Evolutionary conservation across 2,329 filamentous ascomycete genomes (phyloP).

Genomic region (Fusarium verticillioides): DNA sequence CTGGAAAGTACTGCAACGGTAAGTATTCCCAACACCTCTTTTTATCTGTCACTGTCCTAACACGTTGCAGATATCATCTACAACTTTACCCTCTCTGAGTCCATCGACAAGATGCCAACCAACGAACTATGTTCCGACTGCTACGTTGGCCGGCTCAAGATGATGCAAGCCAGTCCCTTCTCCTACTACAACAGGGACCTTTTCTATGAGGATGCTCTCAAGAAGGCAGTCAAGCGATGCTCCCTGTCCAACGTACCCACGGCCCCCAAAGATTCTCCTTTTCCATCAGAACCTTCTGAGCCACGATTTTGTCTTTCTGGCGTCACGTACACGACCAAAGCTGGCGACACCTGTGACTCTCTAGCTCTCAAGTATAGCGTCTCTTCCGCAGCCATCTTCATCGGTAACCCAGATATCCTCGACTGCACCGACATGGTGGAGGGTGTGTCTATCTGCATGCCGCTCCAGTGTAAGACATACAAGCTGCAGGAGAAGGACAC

Average conservation of each 20-base stretch:
- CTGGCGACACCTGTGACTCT: conserved; percentile 18
- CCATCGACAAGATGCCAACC: conserved; percentile 5
- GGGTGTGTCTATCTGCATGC: conserved; percentile 9
- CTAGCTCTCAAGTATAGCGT: conserved; percentile 23
- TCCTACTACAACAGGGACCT: neutral
- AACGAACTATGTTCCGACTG: conserved; percentile 23
- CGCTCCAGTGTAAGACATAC: conserved; percentile 19
- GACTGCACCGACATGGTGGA: conserved; percentile 13
- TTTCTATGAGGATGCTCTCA: conserved; percentile 18
- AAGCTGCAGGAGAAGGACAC: neutral
- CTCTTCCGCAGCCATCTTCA: conserved; percentile 22
- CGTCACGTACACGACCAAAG: neutral
- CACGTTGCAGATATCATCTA: neutral
- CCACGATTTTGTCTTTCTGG: conserved; percentile 13
- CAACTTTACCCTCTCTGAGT: neutral
- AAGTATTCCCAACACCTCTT: neutral
- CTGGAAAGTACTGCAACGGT: conserved; percentile 29
- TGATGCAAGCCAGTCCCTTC: conserved; percentile 26
- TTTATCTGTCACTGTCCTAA: neutral
- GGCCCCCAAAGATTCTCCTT: neutral
- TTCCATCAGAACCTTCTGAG: neutral
- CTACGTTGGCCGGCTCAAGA: conserved; percentile 18
- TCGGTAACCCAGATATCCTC: conserved; percentile 11
- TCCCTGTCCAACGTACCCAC: neutral
- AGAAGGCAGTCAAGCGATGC: conserved; percentile 1